phyloP scores from a whole-genome alignment of 805 yeast species.

The Teunomyces atbi region DNA sequence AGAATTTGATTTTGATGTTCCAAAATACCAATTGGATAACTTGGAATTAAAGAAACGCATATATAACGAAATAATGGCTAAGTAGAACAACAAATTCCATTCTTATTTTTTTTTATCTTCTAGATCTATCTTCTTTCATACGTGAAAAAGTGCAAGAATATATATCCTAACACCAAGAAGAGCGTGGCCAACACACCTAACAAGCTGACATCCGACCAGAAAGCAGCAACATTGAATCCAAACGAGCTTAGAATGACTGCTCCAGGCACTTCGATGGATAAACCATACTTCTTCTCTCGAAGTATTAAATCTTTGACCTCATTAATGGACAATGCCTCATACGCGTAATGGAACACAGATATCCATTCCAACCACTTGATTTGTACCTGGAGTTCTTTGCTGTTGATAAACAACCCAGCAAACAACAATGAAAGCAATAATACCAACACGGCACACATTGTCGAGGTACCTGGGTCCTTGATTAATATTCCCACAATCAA shows the following conservation, averaged over 20 bases:
- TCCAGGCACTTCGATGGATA: conserved; percentile 95
- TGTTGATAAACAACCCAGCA: conserved; percentile 91
- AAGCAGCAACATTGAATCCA: conserved; percentile 84
- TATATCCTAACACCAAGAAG: conserved; percentile 69
- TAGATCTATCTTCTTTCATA: conserved; percentile 61
- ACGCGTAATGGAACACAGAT: conserved; percentile 93
- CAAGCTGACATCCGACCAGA: conserved; percentile 61
- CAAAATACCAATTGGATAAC: conserved; percentile 9
- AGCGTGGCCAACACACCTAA: conserved; percentile 55
- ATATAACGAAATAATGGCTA: conserved; percentile 8
- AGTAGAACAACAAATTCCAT: background rate
- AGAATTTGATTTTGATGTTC: conserved; percentile 28
- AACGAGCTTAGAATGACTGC: conserved; percentile 94
- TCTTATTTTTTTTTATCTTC: background rate
- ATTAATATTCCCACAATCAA: conserved; percentile 84
- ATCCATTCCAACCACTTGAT: conserved; percentile 77
- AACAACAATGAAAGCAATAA: conserved; percentile 82
- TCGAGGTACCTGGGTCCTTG: conserved; percentile 89
- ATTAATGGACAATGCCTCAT: conserved; percentile 87
- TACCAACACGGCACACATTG: conserved; percentile 80
- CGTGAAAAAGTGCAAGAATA: conserved; percentile 69
- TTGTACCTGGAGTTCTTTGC: conserved; percentile 53
- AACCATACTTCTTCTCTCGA: conserved; percentile 86
- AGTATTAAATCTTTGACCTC: conserved; percentile 86
- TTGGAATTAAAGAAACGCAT: conserved; percentile 9